Base-by-base conservation (phyloP, 2,329 filamentous ascomycete genomes). In the Cercospora brassicicola region DNA sequence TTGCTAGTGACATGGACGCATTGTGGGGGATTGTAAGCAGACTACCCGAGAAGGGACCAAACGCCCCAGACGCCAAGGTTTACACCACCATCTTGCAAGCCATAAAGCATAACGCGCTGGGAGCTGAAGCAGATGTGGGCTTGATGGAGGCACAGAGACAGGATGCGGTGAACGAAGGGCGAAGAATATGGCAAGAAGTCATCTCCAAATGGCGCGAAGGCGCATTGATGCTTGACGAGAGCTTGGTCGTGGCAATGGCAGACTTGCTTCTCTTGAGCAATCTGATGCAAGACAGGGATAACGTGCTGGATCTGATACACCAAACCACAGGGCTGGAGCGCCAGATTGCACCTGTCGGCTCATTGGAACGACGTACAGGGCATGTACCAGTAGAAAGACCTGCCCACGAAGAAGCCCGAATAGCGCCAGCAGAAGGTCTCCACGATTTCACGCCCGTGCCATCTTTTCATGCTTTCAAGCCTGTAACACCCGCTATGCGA, bases 51-150 rank as follows among this genome's bases (percentile, higher is more conserved):
- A 81, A 78, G 9, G 90, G 88, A 0, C 77, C 85, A 0, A 86
- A 87, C 33, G 82, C 89, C 18, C 89, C 94, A 3, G 87, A 96
- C 79, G 79, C 83, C 71, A 74, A 86, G 64, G 97, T 94, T 0
- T 99, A 93, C 76, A 91, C 91, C 0, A 93, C 88, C 56, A 91
- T 99, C 69, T 78, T 99, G 62, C 91, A 93, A 74, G 91, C 90
- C 2, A 85, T 98, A 60, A 86, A 88, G 59, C 79, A 82, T 53
- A 78, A 83, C 10, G 73, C 74, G 2, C 59, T 74, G 31, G 71
- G 68, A 5, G 69, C 70, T 28, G 67, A 69, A 33, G 64, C 67
- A 20, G 63, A 68, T 51, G 59, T 64, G n/a, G 28, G 31, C 73
- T 62, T 78, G 75, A 61, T 69, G 33, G 63, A 36, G 20, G 48